Evolutionary conservation across 305 asterid genomes (phyloP), one percentile per base, ranked within the genome.

Genomic region (Solanum hybrid): DNA sequence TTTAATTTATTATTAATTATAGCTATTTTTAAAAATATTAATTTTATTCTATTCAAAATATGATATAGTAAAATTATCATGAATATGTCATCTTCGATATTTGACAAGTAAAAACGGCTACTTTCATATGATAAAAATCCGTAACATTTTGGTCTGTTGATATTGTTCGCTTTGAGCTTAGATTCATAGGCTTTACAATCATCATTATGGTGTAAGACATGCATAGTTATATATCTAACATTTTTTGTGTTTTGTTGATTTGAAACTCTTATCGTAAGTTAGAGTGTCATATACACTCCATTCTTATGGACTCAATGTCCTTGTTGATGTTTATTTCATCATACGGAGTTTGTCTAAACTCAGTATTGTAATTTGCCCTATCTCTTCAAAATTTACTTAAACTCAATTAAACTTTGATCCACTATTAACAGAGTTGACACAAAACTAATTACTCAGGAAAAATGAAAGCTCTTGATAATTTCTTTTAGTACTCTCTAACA

Each of bases 101-200:
- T 61, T 20, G 12, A 61, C 5, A 57, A 9, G 29, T 10, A 64
- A 67, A 67, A 67, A 11, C 4, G 16, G 3, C 26, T 61, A 1
- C 2, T 4, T 11, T 67, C 3, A 10, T 67, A 67, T 67, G 75
- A 24, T 69, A 24, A n/a, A 67, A 67, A 67, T 9, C 0, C 0
- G 6, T 67, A n/a, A n/a, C 6, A n/a, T n/a, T 0, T 69, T 4
- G 1, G 13, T 10, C 2, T 0, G 7, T 0, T 69, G 6, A 69
- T 24, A 69, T 69, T 69, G 16, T 24, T n/a, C 3, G 1, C 16
- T 67, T 5, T 10, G 31, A n/a, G 31, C 14, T 0, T 67, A 67
- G 29, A 1, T 61, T 20, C 26, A 61, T 22, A 3, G 12, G 26
- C 12, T 61, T 61, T 61, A 61, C 0, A 8, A 0, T 61, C 71